These are phyloP conservation scores for Dictyophora rubrovolvata DNA, from an alignment of 768 basidiomycete species.

Conservation along the genomic window DNA sequence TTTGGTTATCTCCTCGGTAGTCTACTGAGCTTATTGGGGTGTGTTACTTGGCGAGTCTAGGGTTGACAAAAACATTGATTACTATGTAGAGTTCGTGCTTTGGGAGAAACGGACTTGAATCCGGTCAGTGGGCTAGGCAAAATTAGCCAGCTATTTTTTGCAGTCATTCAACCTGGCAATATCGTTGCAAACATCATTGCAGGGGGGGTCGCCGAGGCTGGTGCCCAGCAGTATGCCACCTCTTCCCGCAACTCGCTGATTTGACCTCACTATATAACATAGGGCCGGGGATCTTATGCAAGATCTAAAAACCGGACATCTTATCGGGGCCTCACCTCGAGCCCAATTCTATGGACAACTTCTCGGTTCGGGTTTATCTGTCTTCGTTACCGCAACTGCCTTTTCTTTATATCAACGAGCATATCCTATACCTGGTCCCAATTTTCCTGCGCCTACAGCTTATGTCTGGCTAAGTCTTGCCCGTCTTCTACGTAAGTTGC, in stretches of 20 bases:
- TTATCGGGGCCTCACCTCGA: slow-evolving; percentile 83
- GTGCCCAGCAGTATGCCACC: slow-evolving; percentile 71
- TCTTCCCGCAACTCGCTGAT: neutral
- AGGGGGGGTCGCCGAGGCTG: slow-evolving; percentile 92
- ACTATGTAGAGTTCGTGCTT: slow-evolving; percentile 29
- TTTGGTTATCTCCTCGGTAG: slow-evolving; percentile 77
- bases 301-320: slow-evolving; percentile 92
- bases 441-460: slow-evolving; percentile 93
- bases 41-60: slow-evolving; percentile 16
- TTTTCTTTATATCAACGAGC: slow-evolving; percentile 80
- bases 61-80: no score
- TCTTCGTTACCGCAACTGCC: slow-evolving; percentile 80
- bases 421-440: slow-evolving; percentile 83
- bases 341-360: slow-evolving; percentile 93
- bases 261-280: neutral
- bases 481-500: slow-evolving; percentile 55
- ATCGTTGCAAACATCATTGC: slow-evolving; percentile 98
- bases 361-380: slow-evolving; percentile 80
- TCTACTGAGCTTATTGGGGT: slow-evolving; percentile 83
- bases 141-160: slow-evolving; percentile 88
- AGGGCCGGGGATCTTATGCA: slow-evolving; percentile 98
- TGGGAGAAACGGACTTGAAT: slow-evolving; percentile 93
- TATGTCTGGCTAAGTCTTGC: slow-evolving; percentile 86
- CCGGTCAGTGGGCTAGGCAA: slow-evolving; percentile 92
- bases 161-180: slow-evolving; percentile 88